These are phyloP conservation scores for thale cress (Arabidopsis thaliana) DNA, from an alignment of 345 rosid species.

Conservation along the genomic window TAIR10.1 NC_003070.9:10881001-10881500, in stretches of 20 bases:
- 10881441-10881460: slow-evolving; percentile 11
- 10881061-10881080: too few species aligned
- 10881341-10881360: slow-evolving; percentile 20
- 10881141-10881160: too few species aligned
- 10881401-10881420: slow-evolving; percentile 6
- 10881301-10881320: slow-evolving; percentile 10
- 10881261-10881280: not conserved
- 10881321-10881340: slow-evolving; percentile 22
- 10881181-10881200: too few species aligned
- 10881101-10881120: too few species aligned
- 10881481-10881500: not conserved
- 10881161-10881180: too few species aligned
- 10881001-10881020: too few species aligned
- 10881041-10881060: too few species aligned
- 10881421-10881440: slow-evolving; percentile 7
- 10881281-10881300: slow-evolving; percentile 25
- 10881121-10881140: too few species aligned
- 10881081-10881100: too few species aligned
- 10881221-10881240: not conserved
- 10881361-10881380: slow-evolving; percentile 6
- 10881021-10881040: too few species aligned
- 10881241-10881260: slow-evolving; percentile 4
- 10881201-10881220: not conserved
- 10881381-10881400: slow-evolving; percentile 25
- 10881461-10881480: not conserved